These are phyloP conservation scores for Clonostachys solani DNA, from an alignment of 2,329 filamentous ascomycete genomes.

Conservation along the genomic window DNA sequence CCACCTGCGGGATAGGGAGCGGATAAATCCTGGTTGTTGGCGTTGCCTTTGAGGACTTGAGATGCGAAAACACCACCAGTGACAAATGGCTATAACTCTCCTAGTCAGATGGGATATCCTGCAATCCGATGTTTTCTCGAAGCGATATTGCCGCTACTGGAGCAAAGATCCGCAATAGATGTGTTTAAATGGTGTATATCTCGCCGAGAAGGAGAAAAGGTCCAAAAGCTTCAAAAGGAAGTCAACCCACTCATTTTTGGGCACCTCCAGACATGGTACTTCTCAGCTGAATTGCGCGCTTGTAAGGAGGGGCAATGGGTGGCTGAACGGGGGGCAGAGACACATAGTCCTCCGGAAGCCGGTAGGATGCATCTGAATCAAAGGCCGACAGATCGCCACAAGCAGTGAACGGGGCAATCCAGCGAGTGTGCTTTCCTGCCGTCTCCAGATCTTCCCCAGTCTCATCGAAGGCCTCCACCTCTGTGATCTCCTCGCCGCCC, in stretches of 20 bases:
- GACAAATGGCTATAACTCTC: no score
- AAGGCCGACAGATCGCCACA: conserved; percentile 93
- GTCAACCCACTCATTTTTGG: not conserved
- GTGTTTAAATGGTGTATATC: not conserved
- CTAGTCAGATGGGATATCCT: no score
- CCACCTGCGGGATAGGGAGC: no score
- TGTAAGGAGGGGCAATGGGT: conserved; percentile 93
- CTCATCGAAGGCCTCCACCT: conserved; percentile 47
- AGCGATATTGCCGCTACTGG: no score
- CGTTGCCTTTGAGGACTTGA: no score
- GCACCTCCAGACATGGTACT: conserved; percentile 20
- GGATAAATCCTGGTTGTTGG: no score
- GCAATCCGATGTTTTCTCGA: no score
- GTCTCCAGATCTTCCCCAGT: conserved; percentile 14
- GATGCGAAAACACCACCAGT: no score
- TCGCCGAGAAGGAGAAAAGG: not conserved
- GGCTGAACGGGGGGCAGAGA: conserved; percentile 91
- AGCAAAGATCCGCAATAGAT: no score
- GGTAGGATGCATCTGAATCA: conserved; percentile 93
- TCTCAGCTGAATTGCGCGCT: conserved; percentile 75
- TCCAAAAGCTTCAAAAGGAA: not conserved
- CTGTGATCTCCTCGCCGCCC: conserved; percentile 28
- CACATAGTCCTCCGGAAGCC: conserved; percentile 79
- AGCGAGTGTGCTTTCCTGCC: conserved; percentile 40
- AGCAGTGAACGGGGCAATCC: conserved; percentile 96